Conservation (phyloP, 139 green algal species). For the Desmodesmus armatus region DNA sequence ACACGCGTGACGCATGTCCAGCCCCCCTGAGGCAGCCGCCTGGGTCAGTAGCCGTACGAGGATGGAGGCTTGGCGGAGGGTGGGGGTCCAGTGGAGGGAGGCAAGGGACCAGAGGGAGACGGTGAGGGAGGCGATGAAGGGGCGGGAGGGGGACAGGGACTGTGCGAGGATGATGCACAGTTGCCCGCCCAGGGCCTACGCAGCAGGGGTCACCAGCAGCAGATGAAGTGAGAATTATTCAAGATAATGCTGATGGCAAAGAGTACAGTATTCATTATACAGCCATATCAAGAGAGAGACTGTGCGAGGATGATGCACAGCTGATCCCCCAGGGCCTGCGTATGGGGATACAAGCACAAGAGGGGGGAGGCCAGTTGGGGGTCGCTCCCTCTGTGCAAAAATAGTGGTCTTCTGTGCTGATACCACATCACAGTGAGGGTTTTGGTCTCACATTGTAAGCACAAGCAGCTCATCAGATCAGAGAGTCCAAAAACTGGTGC, state of each 20-base stretch:
- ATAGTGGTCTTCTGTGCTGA: no score
- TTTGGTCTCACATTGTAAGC: neutral
- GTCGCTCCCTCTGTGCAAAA: no score
- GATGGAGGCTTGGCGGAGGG: neutral
- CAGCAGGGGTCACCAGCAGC: neutral
- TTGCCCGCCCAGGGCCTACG: neutral
- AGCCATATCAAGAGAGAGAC: neutral
- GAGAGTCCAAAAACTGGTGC: neutral
- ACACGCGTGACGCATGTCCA: neutral
- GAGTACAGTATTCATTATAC: neutral
- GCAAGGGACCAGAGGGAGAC: neutral
- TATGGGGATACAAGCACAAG: no score
- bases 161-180: neutral
- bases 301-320: no score
- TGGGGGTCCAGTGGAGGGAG: slow-evolving; percentile 2
- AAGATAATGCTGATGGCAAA: neutral
- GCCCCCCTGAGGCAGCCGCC: neutral
- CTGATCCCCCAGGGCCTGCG: neutral
- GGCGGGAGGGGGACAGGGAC: neutral
- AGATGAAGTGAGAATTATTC: neutral
- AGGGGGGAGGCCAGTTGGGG: no score
- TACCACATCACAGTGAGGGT: neutral
- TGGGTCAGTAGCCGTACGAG: slow-evolving; percentile 4
- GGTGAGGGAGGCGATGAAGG: no score
- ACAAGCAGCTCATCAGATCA: neutral